Conservation (phyloP, 306 rosid species). For the Echinosophora koreensis region DNA sequence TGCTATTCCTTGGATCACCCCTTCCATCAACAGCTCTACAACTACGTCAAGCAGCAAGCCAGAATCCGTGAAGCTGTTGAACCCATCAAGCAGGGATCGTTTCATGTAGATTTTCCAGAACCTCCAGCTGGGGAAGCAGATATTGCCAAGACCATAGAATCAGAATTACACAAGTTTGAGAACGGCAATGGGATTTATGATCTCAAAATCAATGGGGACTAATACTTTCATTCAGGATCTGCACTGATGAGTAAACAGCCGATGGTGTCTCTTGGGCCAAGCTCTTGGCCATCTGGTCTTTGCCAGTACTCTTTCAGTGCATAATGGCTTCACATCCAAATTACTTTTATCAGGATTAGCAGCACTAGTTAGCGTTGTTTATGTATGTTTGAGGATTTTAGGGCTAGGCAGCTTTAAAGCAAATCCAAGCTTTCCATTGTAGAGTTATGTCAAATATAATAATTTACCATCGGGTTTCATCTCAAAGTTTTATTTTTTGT, state of each 20-base stretch:
- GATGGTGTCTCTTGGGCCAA: conserved; percentile 18
- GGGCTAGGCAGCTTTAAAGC: conserved; percentile 45
- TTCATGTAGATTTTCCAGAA: conserved; percentile 79
- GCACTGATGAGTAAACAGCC: conserved; percentile 19
- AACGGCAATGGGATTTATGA: conserved; percentile 56
- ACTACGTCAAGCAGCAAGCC: conserved; percentile 74
- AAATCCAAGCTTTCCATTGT: conserved; percentile 42
- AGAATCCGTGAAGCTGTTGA: conserved; percentile 49
- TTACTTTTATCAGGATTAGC: conserved; percentile 39
- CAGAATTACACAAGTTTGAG: conserved; percentile 67
- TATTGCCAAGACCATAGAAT: conserved; percentile 69
- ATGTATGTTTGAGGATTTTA: conserved; percentile 51
- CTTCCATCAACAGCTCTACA: conserved; percentile 87
- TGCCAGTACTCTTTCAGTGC: conserved; percentile 44
- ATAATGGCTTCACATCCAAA: conserved; percentile 32
- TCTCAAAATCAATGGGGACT: conserved; percentile 57
- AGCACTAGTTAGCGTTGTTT: conserved; percentile 47
- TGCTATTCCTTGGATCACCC: conserved; percentile 86
- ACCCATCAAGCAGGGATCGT: conserved; percentile 83
- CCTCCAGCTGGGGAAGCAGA: conserved; percentile 63
- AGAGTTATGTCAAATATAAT: conserved; percentile 47
- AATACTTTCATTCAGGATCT: conserved; percentile 29
- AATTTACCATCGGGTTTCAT: conserved; percentile 26
- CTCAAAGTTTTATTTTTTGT: conserved; percentile 3
- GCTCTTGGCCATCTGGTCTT: conserved; percentile 35